Conservation (phyloP, 2,329 filamentous ascomycete species). For the Diaporthe australafricana region DNA sequence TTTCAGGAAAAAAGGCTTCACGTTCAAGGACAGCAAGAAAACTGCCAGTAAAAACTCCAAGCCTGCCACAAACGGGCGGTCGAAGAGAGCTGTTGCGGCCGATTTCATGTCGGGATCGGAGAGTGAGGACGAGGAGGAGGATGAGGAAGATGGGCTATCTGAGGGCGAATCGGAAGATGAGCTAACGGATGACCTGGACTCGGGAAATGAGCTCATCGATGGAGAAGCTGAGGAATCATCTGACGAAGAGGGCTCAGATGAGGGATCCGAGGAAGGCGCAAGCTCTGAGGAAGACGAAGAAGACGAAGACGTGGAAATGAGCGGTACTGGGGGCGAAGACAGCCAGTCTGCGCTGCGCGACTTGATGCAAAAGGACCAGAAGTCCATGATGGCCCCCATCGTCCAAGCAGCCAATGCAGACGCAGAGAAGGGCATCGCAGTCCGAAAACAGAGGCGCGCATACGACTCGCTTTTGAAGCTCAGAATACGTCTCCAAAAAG, state of each 20-base stretch:
- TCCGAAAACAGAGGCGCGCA: constrained; percentile 84
- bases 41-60: constrained; percentile 47
- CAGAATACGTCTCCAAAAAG: constrained; percentile 93
- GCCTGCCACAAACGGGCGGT: constrained; percentile 39
- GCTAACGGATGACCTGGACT: constrained; percentile 14
- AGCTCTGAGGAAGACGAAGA: constrained; percentile 50
- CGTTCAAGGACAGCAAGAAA: constrained; percentile 66
- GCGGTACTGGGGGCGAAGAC: constrained; percentile 46
- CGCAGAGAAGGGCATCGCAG: constrained; percentile 84
- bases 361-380: constrained; percentile 76
- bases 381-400: constrained; percentile 71
- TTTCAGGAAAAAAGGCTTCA: constrained; percentile 74
- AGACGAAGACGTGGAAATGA: constrained; percentile 45
- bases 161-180: constrained; percentile 48
- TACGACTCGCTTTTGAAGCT: constrained; percentile 92
- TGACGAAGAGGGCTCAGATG: constrained; percentile 40
- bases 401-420: constrained; percentile 78
- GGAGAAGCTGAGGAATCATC: constrained; percentile 37
- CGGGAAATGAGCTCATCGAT: constrained; percentile 43
- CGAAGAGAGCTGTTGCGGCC: constrained; percentile 61
- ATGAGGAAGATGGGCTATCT: constrained; percentile 47
- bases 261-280: constrained; percentile 50
- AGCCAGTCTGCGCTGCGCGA: constrained; percentile 71
- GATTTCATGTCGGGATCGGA: constrained; percentile 65
- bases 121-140: constrained; percentile 48